Conservation (phyloP, 2,329 filamentous ascomycete species). For the Alternaria sp. region DNA sequence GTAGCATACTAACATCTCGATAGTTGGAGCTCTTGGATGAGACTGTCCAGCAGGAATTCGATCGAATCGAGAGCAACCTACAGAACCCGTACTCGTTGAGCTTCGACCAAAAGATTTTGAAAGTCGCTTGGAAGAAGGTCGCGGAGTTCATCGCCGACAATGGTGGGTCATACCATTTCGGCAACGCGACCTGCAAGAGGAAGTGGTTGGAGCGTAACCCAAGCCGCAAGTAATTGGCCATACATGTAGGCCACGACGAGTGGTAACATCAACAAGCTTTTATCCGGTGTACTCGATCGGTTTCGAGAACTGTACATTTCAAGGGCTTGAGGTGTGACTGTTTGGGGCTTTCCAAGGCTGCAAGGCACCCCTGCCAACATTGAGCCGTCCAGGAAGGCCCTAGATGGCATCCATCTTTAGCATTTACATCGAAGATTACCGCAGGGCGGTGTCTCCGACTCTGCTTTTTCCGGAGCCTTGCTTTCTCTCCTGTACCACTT, state of each 20-base stretch:
- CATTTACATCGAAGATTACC: not conserved
- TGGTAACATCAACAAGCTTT: not conserved
- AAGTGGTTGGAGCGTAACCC: slow-evolving; percentile 62
- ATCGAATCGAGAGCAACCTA: slow-evolving; percentile 27
- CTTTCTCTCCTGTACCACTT: slow-evolving; percentile 3
- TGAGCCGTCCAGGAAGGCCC: not conserved
- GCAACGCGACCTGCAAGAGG: slow-evolving; percentile 68
- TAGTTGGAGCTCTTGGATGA: slow-evolving; percentile 40
- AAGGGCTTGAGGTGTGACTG: not conserved
- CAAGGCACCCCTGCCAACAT: not conserved
- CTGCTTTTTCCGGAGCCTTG: slow-evolving; percentile 11
- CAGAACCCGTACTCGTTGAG: slow-evolving; percentile 16
- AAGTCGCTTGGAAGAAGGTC: slow-evolving; percentile 68
- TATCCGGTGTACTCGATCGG: not conserved
- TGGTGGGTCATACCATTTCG: slow-evolving; percentile 67
- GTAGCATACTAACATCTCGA: slow-evolving; percentile 16
- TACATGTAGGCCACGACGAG: not conserved
- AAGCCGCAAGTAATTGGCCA: not conserved
- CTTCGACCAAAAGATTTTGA: slow-evolving; percentile 42
- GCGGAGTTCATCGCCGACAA: slow-evolving; percentile 61
- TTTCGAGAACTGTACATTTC: not conserved
- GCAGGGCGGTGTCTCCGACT: not conserved
- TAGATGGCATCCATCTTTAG: not conserved
- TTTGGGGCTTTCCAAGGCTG: not conserved
- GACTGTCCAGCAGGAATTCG: slow-evolving; percentile 34